Percentiles rank a stretch among this genome's conserved stretches.
Evolutionary conservation across 225 moss, liverwort and hornwort species (phyloP).

Genomic region (Neckera pumila): DNA sequence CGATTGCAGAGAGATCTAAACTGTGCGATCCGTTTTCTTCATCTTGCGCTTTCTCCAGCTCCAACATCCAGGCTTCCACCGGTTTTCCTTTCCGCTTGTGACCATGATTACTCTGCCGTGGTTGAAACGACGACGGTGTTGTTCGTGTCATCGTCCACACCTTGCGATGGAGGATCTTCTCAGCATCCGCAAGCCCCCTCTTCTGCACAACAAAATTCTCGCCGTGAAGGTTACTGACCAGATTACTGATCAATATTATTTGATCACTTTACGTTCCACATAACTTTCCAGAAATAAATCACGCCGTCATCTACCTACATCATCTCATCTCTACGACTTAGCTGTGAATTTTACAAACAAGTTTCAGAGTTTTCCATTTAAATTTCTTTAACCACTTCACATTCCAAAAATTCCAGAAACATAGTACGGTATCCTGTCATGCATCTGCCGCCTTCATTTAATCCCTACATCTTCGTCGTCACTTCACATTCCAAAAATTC

Average conservation of each 20-base stretch:
- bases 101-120: constrained; percentile 20
- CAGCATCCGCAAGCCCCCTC: background rate
- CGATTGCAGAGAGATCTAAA: constrained; percentile 21
- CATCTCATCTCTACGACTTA: background rate
- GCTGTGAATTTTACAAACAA: background rate
- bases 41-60: constrained; percentile 32
- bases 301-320: background rate
- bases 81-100: constrained; percentile 47
- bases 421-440: no score
- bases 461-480: background rate
- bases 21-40: constrained; percentile 23
- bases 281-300: background rate
- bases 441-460: background rate
- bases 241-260: background rate
- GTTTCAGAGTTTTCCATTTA: background rate
- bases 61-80: constrained; percentile 40
- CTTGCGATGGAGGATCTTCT: background rate
- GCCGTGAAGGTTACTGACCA: background rate
- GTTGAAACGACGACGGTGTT: background rate
- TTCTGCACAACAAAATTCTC: background rate
- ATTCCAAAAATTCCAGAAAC: background rate
- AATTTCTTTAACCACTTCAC: background rate
- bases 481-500: background rate
- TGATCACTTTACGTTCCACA: background rate
- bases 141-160: constrained; percentile 8